Conservation (phyloP, 1,139 yeast species). For the Geotrichum bryndzae region DNA sequence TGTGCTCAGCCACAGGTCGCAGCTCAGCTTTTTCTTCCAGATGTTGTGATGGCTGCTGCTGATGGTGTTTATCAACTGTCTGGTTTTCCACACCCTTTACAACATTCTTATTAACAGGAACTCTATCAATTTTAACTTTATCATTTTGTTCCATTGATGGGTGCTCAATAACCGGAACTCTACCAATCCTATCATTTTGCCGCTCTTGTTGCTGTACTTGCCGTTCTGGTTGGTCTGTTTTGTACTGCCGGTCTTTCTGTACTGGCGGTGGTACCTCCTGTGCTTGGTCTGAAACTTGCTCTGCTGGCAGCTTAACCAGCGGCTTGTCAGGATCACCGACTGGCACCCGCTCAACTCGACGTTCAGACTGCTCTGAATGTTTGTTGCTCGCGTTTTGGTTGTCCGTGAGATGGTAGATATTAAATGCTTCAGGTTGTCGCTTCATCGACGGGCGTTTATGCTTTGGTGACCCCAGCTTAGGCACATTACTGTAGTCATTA, state of each 20-base stretch:
- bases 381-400: background rate
- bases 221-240: background rate
- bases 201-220: background rate
- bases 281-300: background rate
- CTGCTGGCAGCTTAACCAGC: background rate
- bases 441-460: slow-evolving; percentile 8
- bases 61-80: background rate
- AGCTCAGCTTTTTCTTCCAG: background rate
- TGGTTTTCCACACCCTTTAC: background rate
- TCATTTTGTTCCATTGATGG: background rate
- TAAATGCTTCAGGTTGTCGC: background rate
- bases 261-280: background rate
- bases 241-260: background rate
- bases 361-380: background rate
- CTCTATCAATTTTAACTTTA: background rate
- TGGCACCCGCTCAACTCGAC: background rate
- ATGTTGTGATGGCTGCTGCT: background rate
- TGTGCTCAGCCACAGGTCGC: background rate
- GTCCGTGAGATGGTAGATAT: background rate
- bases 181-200: background rate
- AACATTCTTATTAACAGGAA: background rate
- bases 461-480: slow-evolving; percentile 4
- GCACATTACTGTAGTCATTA: slow-evolving; percentile 16
- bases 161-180: background rate
- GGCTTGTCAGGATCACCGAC: background rate